phyloP scores from a whole-genome alignment of 2,329 filamentous ascomycete species.

The Exophiala phaeomuriformis region DNA sequence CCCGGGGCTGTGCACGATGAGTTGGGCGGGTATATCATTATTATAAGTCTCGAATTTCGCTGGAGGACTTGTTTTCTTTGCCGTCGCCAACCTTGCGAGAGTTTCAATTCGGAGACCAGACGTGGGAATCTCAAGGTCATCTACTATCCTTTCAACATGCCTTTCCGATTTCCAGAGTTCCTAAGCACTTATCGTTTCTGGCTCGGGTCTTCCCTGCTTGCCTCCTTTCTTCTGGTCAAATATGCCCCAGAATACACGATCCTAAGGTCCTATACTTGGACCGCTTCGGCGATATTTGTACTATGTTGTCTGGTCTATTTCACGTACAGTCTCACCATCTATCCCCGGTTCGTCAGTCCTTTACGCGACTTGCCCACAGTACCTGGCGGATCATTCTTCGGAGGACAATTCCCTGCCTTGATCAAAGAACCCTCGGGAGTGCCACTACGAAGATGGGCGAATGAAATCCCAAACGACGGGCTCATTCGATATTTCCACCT shows the following conservation, averaged over 20 bases:
- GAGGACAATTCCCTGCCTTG: conserved; percentile 39
- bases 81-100: not conserved
- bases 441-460: conserved; percentile 44
- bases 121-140: not conserved
- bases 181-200: conserved; percentile 21
- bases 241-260: conserved; percentile 30
- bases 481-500: conserved; percentile 59
- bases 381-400: conserved; percentile 39
- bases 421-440: conserved; percentile 36
- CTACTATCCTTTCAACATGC: conserved; percentile 40
- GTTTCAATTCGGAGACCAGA: not conserved
- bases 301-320: conserved; percentile 26
- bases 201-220: conserved; percentile 15
- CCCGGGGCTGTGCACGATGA: too few relatives aligned
- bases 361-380: conserved; percentile 52
- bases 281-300: conserved; percentile 25
- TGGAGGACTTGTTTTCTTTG: not conserved
- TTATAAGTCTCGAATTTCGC: too few relatives aligned
- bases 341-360: conserved; percentile 53
- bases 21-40: too few relatives aligned
- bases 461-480: conserved; percentile 58
- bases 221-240: conserved; percentile 20
- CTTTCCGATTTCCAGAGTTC: conserved; percentile 32
- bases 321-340: conserved; percentile 43
- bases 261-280: conserved; percentile 28